These are phyloP conservation scores for Xylaria sp. DNA, from an alignment of 2,329 filamentous ascomycete genomes.

Conservation along the genomic window DNA sequence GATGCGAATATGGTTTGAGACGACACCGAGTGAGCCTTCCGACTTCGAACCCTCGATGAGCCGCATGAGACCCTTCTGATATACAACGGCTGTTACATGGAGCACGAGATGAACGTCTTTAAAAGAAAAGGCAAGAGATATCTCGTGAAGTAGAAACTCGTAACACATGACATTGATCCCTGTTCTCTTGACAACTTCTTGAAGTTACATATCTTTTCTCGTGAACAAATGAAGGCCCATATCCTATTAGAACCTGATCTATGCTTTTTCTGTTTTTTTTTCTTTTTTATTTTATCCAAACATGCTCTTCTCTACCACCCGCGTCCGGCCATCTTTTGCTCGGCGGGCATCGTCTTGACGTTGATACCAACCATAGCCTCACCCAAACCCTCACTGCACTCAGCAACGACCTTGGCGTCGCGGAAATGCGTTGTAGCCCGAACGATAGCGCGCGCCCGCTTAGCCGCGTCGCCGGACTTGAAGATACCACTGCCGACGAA, in stretches of 20 bases:
- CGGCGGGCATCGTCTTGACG: conserved; percentile 67
- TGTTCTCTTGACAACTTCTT: no score
- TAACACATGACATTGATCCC: no score
- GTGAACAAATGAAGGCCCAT: no score
- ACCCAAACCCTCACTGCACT: conserved; percentile 83
- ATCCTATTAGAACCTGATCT: background rate
- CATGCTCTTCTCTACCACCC: conserved; percentile 62
- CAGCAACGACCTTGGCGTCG: conserved; percentile 77
- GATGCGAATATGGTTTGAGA: no score
- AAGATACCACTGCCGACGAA: conserved; percentile 98
- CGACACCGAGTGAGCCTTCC: no score
- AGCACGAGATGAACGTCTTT: no score
- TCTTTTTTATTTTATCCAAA: background rate
- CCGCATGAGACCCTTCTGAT: no score
- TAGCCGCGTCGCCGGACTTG: conserved; percentile 86
- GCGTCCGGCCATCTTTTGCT: conserved; percentile 76
- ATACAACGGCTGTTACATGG: no score
- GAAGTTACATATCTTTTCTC: no score
- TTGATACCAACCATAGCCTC: conserved; percentile 98
- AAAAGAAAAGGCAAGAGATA: no score
- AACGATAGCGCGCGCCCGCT: conserved; percentile 90
- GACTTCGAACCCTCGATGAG: no score
- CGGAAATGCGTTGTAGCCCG: conserved; percentile 87
- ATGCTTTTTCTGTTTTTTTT: background rate
- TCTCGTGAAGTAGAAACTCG: no score